phyloP scores from a whole-genome alignment of 2,329 filamentous ascomycete genomes.

The Fusarium staphyleae region DNA sequence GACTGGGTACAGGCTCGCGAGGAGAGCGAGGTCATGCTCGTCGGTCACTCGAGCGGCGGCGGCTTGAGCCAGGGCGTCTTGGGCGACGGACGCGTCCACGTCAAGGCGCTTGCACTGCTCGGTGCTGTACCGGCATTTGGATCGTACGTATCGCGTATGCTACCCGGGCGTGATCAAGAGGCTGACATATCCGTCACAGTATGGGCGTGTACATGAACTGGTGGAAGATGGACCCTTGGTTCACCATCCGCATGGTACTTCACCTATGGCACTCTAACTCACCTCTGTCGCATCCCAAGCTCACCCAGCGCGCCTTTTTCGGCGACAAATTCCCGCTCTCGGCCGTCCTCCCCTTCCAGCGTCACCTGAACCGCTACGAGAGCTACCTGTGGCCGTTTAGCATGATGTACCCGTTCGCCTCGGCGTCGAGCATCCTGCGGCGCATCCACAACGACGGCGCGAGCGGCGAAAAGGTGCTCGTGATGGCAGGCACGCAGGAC shows the following conservation, averaged over 20 bases:
- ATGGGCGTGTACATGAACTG: conserved; percentile 56
- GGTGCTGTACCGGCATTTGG: conserved; percentile 56
- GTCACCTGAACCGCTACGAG: conserved; percentile 56
- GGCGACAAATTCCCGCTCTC: conserved; percentile 50
- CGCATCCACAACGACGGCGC: conserved; percentile 42
- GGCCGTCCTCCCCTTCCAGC: conserved; percentile 52
- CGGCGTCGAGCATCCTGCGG: conserved; percentile 49
- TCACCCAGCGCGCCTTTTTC: conserved; percentile 60
- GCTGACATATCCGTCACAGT: conserved; percentile 39
- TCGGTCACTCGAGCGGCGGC: conserved; percentile 61
- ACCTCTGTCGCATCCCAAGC: conserved; percentile 57
- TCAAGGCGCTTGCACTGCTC: conserved; percentile 55
- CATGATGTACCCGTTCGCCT: conserved; percentile 55
- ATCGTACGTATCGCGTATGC: conserved; percentile 31
- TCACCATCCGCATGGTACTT: conserved; percentile 53
- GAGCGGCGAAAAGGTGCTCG: conserved; percentile 44
- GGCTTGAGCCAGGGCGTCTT: conserved; percentile 59
- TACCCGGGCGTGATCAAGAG: background rate
- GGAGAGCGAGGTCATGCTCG: conserved; percentile 49
- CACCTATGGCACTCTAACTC: conserved; percentile 60
- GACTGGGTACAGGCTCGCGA: conserved; percentile 45
- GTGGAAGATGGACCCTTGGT: conserved; percentile 56
- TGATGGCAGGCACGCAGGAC: conserved; percentile 51
- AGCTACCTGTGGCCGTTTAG: conserved; percentile 60
- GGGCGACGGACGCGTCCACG: conserved; percentile 48